Evolutionary conservation across 495 filamentous ascomycete genomes (phyloP).

Genomic region (Penicillium lividum): DNA sequence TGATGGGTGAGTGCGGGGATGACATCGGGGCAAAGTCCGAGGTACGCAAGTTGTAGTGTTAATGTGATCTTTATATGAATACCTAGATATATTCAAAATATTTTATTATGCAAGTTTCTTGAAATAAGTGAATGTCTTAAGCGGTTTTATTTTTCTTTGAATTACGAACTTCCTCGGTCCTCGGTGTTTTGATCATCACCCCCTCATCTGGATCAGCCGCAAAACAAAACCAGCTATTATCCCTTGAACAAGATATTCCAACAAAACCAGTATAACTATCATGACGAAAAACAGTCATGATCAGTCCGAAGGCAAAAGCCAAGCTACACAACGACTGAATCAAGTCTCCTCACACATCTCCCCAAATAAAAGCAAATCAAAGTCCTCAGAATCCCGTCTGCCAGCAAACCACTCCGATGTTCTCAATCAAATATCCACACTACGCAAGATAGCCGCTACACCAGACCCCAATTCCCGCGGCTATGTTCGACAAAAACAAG

Average conservation of each 20-base stretch:
- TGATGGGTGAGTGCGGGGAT: constrained; percentile 39
- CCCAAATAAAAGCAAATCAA: constrained; percentile 19
- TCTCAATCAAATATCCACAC: constrained; percentile 50
- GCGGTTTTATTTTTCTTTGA: background rate
- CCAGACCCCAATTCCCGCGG: constrained; percentile 55
- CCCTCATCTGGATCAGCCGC: constrained; percentile 17
- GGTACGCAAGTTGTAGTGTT: background rate
- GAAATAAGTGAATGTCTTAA: background rate
- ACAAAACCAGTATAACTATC: constrained; percentile 8
- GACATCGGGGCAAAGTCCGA: constrained; percentile 21
- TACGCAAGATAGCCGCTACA: constrained; percentile 52
- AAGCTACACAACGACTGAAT: constrained; percentile 37
- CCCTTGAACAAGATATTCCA: background rate
- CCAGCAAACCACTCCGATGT: constrained; percentile 64
- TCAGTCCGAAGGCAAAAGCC: constrained; percentile 12
- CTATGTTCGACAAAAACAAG: constrained; percentile 60
- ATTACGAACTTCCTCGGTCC: constrained; percentile 20
- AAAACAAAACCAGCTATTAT: constrained; percentile 6
- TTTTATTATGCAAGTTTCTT: background rate
- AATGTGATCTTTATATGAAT: background rate
- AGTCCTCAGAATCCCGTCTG: constrained; percentile 32
- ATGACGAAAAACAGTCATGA: constrained; percentile 23
- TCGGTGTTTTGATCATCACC: constrained; percentile 14
- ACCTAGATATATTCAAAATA: too few species aligned
- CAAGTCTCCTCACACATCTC: constrained; percentile 40